Percentiles rank a stretch among this genome's conserved stretches.
Evolutionary conservation across 768 basidiomycete species (phyloP).

Genomic region (Podaxis sp.): DNA sequence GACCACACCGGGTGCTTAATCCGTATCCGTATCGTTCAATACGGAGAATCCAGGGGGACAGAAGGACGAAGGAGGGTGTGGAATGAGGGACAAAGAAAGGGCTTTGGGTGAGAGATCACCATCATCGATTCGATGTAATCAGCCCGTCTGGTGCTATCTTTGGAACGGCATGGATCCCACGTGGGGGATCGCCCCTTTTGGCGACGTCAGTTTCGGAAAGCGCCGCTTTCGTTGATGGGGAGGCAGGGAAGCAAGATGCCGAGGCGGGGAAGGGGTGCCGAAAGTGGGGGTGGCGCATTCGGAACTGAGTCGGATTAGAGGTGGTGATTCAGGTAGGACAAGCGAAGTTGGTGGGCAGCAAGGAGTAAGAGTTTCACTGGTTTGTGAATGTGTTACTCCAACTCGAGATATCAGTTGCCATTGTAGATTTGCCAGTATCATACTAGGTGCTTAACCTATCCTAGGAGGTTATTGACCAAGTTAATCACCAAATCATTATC

Average conservation of each 20-base stretch:
- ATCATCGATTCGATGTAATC: constrained; percentile 14
- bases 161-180: constrained; percentile 6
- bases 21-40: background rate
- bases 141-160: constrained; percentile 9
- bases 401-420: too few species aligned
- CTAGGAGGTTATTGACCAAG: too few species aligned
- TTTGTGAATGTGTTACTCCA: too few species aligned
- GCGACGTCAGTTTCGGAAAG: background rate
- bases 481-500: too few species aligned
- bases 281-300: background rate
- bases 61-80: background rate
- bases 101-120: constrained; percentile 8
- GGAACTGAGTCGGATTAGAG: background rate
- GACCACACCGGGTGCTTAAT: background rate
- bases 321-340: too few species aligned
- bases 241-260: background rate
- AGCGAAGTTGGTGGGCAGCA: too few species aligned
- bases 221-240: background rate
- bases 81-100: background rate
- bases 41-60: background rate
- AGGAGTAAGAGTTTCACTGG: too few species aligned
- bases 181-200: background rate
- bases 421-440: too few species aligned
- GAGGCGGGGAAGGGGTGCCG: background rate
- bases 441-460: too few species aligned